Evolutionary conservation across 192 early-diverging fungal species (phyloP).

Genomic region (Podila verticillata): DNA sequence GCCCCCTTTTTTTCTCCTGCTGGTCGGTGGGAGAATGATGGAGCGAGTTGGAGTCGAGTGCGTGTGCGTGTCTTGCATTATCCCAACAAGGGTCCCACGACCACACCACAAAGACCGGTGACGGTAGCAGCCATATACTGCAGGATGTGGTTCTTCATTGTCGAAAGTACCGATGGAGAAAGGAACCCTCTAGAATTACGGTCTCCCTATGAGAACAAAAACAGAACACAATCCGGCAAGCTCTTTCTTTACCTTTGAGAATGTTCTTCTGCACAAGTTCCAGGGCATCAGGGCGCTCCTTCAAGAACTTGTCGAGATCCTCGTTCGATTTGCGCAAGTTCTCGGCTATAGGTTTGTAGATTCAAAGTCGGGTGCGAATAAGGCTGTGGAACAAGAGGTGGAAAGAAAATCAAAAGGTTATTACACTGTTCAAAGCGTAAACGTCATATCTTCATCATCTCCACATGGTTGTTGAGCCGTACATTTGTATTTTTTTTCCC

Average conservation of each 20-base stretch:
- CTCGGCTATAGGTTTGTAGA: conserved; percentile 2
- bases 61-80: background rate
- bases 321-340: conserved; percentile 49
- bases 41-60: background rate
- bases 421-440: too few relatives aligned
- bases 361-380: too few relatives aligned
- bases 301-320: conserved; percentile 58
- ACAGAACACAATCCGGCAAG: background rate
- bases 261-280: conserved; percentile 69
- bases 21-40: background rate
- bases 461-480: too few relatives aligned
- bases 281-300: conserved; percentile 63
- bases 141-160: background rate
- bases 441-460: too few relatives aligned
- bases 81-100: background rate
- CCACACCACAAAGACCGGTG: background rate
- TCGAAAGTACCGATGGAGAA: background rate
- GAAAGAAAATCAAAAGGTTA: background rate
- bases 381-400: background rate
- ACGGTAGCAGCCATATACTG: background rate
- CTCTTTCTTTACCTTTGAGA: conserved; percentile 53
- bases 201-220: background rate
- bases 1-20: background rate
- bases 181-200: background rate
- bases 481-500: too few relatives aligned